Conservation (phyloP, 345 rosid genomes). For the Eucalyptus fibrosa region DNA sequence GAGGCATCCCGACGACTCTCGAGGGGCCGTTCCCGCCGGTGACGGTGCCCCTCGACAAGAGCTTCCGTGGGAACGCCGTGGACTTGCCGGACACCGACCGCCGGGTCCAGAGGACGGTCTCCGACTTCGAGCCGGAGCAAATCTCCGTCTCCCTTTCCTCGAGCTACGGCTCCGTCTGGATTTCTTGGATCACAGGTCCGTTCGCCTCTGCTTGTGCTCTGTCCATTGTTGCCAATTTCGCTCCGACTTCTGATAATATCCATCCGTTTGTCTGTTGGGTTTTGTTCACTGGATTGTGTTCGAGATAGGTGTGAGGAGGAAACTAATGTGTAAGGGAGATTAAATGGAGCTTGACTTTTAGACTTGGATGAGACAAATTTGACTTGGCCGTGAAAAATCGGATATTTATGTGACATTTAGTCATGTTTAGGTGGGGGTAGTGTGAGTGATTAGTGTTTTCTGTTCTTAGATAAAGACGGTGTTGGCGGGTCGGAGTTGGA, state of each 20-base stretch:
- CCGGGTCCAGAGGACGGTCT: conserved; percentile 22
- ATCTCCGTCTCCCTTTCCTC: conserved; percentile 71
- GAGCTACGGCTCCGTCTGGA: conserved; percentile 50
- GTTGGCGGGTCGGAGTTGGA: background rate
- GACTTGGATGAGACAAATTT: background rate
- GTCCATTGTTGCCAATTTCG: background rate
- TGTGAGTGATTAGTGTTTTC: background rate
- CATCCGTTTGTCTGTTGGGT: background rate
- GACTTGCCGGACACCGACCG: conserved; percentile 78
- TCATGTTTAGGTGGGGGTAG: background rate
- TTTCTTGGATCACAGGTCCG: conserved; percentile 93
- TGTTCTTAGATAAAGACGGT: background rate
- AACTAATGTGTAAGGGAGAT: background rate
- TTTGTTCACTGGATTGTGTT: background rate
- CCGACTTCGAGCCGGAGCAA: conserved; percentile 54
- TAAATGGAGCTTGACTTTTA: background rate
- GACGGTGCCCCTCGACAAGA: conserved; percentile 48
- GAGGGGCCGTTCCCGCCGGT: conserved; percentile 75
- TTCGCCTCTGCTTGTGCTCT: background rate
- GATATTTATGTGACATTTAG: background rate
- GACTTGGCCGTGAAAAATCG: background rate
- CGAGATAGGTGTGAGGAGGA: background rate
- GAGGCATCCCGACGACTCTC: conserved; percentile 32
- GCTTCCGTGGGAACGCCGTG: conserved; percentile 43
- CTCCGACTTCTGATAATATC: background rate